Percentiles rank a stretch among this genome's conserved stretches.
Conservation (phyloP, 2,329 filamentous ascomycete genomes). For the Pyrenophora graminea region DNA sequence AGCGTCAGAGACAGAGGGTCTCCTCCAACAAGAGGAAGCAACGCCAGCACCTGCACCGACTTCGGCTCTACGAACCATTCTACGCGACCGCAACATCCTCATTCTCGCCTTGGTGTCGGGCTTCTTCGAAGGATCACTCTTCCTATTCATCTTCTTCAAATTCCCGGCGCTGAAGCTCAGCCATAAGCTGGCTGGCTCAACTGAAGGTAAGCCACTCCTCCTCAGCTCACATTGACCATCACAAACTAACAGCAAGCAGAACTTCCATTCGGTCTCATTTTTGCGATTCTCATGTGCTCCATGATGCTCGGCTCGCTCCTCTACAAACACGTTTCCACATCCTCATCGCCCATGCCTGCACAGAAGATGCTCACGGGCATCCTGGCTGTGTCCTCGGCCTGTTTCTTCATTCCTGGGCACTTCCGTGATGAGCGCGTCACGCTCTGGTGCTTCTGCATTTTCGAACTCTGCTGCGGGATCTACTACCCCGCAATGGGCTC, state of each 20-base stretch:
- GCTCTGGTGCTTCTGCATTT: conserved; percentile 62
- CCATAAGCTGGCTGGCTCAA: conserved; percentile 35
- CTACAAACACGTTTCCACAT: conserved; percentile 51
- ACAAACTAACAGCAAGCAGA: conserved; percentile 22
- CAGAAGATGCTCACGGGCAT: conserved; percentile 37
- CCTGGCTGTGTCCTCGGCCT: conserved; percentile 32
- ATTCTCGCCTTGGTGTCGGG: conserved; percentile 58
- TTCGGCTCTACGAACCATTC: conserved; percentile 31
- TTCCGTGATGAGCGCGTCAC: conserved; percentile 52
- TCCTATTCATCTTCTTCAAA: conserved; percentile 68
- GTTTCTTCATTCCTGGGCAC: conserved; percentile 44
- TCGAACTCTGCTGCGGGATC: conserved; percentile 62
- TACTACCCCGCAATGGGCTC: conserved; percentile 63
- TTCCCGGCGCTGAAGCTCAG: conserved; percentile 56
- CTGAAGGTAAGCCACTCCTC: conserved; percentile 25
- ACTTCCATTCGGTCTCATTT: conserved; percentile 57
- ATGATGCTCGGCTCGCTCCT: conserved; percentile 63
- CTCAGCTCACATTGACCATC: no score
- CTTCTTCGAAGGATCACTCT: conserved; percentile 66
- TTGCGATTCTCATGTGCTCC: conserved; percentile 62
- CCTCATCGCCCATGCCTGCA: conserved; percentile 23
- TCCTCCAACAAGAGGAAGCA: conserved; percentile 36
- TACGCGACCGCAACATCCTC: conserved; percentile 54
- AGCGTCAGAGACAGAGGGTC: conserved; percentile 23
- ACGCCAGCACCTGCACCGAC: conserved; percentile 22